phyloP scores from a whole-genome alignment of 1,139 yeast genomes.

The Saccharomyces hybrid region DNA sequence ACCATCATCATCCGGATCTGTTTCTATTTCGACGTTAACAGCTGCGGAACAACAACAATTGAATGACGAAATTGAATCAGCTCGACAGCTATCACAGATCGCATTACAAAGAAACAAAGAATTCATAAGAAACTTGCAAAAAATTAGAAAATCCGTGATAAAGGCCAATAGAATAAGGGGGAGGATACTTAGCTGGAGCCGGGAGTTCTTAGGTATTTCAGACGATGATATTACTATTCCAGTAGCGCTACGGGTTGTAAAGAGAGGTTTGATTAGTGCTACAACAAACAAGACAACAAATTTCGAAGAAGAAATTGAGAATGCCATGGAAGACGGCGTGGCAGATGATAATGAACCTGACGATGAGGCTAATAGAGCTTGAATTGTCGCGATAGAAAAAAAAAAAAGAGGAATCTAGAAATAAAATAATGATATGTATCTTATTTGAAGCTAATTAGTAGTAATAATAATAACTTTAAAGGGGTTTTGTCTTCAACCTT shows the following conservation, averaged over 20 bases:
- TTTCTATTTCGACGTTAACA: slow-evolving; percentile 8
- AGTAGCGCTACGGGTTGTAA: slow-evolving; percentile 30
- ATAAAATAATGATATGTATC: neutral
- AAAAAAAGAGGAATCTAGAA: neutral
- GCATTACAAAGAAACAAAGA: slow-evolving; percentile 86
- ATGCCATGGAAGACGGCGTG: slow-evolving; percentile 12
- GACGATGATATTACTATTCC: slow-evolving; percentile 37
- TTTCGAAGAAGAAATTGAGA: slow-evolving; percentile 14
- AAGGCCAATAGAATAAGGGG: slow-evolving; percentile 70
- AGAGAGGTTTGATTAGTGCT: slow-evolving; percentile 32
- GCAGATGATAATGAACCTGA: slow-evolving; percentile 12
- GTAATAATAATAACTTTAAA: neutral
- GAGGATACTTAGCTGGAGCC: slow-evolving; percentile 71
- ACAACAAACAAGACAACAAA: slow-evolving; percentile 28
- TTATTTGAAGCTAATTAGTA: neutral
- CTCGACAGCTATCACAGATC: slow-evolving; percentile 59
- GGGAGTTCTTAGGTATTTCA: slow-evolving; percentile 71
- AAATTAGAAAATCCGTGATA: slow-evolving; percentile 64
- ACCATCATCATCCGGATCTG: slow-evolving; percentile 6
- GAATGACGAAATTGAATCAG: slow-evolving; percentile 53
- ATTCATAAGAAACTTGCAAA: slow-evolving; percentile 67
- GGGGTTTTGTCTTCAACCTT: neutral
- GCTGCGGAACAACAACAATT: slow-evolving; percentile 41
- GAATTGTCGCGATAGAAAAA: neutral
- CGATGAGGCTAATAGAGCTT: neutral